A percentile compares a stretch with the other conserved stretches of the same genome.
Conservation (phyloP, 176 grass and related monocot genomes). For the Zea luxurians region DNA sequence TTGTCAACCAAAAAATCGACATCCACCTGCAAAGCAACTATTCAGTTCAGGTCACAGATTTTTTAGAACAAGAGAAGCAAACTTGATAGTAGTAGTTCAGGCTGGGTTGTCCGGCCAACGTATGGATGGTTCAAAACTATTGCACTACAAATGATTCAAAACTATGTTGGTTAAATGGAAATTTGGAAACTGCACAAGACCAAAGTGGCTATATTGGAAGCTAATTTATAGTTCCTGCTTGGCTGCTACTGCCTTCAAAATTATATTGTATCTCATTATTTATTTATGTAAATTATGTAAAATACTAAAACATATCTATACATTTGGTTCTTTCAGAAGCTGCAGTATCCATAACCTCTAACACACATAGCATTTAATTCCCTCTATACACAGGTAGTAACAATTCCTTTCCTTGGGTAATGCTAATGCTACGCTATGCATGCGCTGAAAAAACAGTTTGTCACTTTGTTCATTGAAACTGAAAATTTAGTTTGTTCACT, state of each 20-base stretch:
- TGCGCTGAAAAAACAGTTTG: not conserved
- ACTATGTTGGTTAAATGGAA: not conserved
- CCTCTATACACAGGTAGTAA: too few relatives aligned
- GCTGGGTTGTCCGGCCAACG: too few relatives aligned
- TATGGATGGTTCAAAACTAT: not conserved
- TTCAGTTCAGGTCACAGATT: conserved; percentile 20
- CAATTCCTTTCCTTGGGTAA: too few relatives aligned
- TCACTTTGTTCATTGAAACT: too few relatives aligned
- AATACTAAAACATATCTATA: not conserved
- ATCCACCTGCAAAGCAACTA: conserved; percentile 41
- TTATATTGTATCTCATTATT: not conserved
- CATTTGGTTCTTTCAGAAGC: not conserved
- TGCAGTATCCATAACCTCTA: not conserved
- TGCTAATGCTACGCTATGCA: too few relatives aligned
- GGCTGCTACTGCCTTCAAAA: not conserved
- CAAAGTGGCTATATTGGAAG: not conserved
- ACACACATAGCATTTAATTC: too few relatives aligned
- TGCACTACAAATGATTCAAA: not conserved
- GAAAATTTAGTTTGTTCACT: too few relatives aligned
- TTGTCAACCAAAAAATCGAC: not conserved
- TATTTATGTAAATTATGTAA: not conserved
- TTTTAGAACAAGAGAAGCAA: not conserved
- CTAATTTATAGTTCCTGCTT: not conserved
- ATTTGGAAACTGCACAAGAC: not conserved
- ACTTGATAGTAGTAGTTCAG: not conserved